These are phyloP conservation scores for Wickerhamiella spandovensis DNA, from an alignment of 805 yeast species.

Conservation along the genomic window DNA sequence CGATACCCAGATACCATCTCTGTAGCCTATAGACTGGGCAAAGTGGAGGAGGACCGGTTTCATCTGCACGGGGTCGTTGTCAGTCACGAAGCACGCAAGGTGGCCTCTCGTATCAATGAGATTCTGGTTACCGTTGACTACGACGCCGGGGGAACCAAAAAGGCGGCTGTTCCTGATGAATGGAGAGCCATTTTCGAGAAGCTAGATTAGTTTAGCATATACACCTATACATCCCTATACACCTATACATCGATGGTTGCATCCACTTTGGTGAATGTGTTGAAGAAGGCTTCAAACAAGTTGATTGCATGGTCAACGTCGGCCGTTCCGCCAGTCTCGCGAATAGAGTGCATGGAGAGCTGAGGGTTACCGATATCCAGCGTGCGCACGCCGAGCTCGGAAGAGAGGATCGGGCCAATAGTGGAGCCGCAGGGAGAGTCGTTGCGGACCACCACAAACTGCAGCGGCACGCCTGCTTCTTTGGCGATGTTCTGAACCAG, in stretches of 20 bases:
- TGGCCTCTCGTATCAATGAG: slow-evolving; percentile 24
- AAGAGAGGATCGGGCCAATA: slow-evolving; percentile 85
- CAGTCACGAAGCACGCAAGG: slow-evolving; percentile 21
- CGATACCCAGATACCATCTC: slow-evolving; percentile 22
- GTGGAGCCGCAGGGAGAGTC: slow-evolving; percentile 94
- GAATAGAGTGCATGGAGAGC: slow-evolving; percentile 81
- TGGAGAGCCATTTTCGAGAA: slow-evolving; percentile 14
- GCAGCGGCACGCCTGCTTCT: slow-evolving; percentile 61
- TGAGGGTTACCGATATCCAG: slow-evolving; percentile 87
- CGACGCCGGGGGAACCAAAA: slow-evolving; percentile 16
- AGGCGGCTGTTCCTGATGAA: slow-evolving; percentile 20
- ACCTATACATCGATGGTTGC: slow-evolving; percentile 1
- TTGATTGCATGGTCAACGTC: slow-evolving; percentile 54
- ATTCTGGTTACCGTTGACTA: slow-evolving; percentile 23
- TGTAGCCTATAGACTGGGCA: slow-evolving; percentile 18
- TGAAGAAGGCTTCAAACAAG: slow-evolving; percentile 51
- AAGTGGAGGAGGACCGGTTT: slow-evolving; percentile 18
- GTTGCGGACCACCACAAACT: slow-evolving; percentile 83
- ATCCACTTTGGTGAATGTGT: slow-evolving; percentile 9
- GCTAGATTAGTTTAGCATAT: not conserved
- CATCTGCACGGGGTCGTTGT: slow-evolving; percentile 20
- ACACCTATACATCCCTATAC: not conserved
- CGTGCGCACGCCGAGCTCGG: slow-evolving; percentile 76
- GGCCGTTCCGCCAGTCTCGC: slow-evolving; percentile 77
- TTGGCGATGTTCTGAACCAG: slow-evolving; percentile 61